Conservation (phyloP, 2,329 filamentous ascomycete species). For the Neocucurbitaria cava region DNA sequence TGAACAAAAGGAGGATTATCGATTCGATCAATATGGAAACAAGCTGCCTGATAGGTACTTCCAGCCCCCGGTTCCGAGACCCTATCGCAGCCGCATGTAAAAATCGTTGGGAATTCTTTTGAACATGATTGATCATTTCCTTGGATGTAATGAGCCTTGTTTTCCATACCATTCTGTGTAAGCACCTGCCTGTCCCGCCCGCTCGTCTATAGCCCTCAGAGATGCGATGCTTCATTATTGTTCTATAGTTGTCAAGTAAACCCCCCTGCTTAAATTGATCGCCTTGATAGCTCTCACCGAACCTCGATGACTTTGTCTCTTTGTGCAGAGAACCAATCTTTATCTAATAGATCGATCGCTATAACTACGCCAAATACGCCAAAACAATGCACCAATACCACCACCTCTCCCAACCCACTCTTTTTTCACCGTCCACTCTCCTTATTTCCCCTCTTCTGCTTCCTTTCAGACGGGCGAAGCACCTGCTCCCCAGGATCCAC, state of each 20-base stretch:
- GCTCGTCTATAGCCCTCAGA: constrained; percentile 4
- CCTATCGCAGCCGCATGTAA: constrained; percentile 39
- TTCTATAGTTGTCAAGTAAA: constrained; percentile 8
- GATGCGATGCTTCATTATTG: neutral
- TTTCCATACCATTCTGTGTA: too few species aligned
- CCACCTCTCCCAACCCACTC: too few species aligned
- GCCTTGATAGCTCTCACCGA: neutral
- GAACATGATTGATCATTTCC: neutral
- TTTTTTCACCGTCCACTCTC: too few species aligned
- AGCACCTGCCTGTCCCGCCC: constrained; percentile 7
- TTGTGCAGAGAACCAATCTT: neutral
- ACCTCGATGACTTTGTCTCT: neutral
- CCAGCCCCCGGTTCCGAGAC: constrained; percentile 28
- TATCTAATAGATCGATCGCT: too few species aligned
- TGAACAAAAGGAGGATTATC: constrained; percentile 46
- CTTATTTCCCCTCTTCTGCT: neutral
- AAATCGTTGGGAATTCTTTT: constrained; percentile 9
- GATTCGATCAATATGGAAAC: constrained; percentile 46
- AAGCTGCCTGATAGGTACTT: constrained; percentile 40
- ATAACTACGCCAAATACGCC: too few species aligned
- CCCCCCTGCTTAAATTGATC: neutral
- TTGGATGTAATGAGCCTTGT: constrained; percentile 19
- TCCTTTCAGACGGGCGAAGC: too few species aligned
- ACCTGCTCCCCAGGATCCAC: neutral
- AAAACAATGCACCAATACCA: too few species aligned